Evolutionary conservation across 2,329 filamentous ascomycete species (phyloP).

Genomic region (Cercospora citrullina): DNA sequence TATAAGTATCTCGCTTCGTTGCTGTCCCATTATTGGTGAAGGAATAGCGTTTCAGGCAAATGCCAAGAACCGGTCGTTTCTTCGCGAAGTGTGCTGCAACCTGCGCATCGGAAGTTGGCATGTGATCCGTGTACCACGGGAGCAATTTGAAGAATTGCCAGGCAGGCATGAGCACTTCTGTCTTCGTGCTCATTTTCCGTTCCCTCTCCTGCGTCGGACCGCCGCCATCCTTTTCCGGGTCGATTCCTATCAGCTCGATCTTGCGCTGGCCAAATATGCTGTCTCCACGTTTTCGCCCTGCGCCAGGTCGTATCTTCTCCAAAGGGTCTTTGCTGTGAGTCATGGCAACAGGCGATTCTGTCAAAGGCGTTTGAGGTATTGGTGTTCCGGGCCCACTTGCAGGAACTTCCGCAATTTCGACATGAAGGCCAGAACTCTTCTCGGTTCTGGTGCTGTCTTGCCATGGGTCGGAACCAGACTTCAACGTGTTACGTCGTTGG

Average conservation of each 20-base stretch:
- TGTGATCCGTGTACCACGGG: slow-evolving; percentile 80
- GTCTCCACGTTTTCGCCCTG: slow-evolving; percentile 46
- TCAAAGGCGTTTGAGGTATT: slow-evolving; percentile 27
- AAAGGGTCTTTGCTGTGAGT: slow-evolving; percentile 34
- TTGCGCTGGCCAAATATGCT: slow-evolving; percentile 53
- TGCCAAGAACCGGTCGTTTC: slow-evolving; percentile 80
- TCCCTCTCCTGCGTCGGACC: slow-evolving; percentile 39
- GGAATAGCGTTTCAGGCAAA: slow-evolving; percentile 88
- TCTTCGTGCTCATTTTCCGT: slow-evolving; percentile 48
- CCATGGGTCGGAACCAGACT: slow-evolving; percentile 43
- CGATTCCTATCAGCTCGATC: slow-evolving; percentile 36
- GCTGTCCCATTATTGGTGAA: slow-evolving; percentile 69
- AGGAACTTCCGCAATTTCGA: slow-evolving; percentile 47
- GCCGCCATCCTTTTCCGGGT: slow-evolving; percentile 44
- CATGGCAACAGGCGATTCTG: slow-evolving; percentile 26
- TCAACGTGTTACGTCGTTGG: slow-evolving; percentile 61
- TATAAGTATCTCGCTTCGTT: slow-evolving; percentile 72
- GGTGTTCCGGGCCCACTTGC: slow-evolving; percentile 36
- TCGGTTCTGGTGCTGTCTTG: slow-evolving; percentile 27
- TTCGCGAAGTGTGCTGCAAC: slow-evolving; percentile 86
- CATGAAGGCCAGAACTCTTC: slow-evolving; percentile 40
- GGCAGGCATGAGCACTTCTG: slow-evolving; percentile 90
- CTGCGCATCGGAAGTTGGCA: slow-evolving; percentile 68
- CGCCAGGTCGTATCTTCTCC: slow-evolving; percentile 38
- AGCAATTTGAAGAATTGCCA: slow-evolving; percentile 97